These are phyloP conservation scores for Chrysanthemum seticuspe DNA, from an alignment of 129 eudicot genomes.

Conservation along the genomic window DNA sequence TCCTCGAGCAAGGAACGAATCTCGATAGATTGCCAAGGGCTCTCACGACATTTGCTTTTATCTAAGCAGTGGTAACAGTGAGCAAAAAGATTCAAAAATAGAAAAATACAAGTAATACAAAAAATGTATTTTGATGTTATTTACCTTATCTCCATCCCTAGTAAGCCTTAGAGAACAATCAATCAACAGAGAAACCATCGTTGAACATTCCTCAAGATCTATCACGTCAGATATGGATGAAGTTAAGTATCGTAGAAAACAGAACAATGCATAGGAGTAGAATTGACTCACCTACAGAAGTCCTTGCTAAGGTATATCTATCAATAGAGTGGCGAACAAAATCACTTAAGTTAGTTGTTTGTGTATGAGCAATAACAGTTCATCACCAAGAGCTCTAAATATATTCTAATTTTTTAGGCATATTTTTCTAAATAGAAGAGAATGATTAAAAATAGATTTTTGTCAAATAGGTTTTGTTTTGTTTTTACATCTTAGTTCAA, in stretches of 20 bases:
- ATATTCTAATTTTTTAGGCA: too few relatives aligned
- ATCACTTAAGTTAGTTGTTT: constrained; percentile 90
- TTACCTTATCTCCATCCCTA: constrained; percentile 89
- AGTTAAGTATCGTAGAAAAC: not conserved
- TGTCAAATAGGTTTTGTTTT: too few relatives aligned
- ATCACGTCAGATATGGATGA: constrained; percentile 17
- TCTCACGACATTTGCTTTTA: constrained; percentile 97
- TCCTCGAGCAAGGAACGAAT: constrained; percentile 55
- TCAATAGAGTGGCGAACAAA: constrained; percentile 64
- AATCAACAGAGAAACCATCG: constrained; percentile 41
- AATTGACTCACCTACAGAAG: constrained; percentile 41
- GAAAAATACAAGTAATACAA: not conserved
- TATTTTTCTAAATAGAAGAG: too few relatives aligned
- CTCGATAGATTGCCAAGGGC: constrained; percentile 91
- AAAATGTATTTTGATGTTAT: not conserved
- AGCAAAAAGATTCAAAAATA: constrained; percentile 1
- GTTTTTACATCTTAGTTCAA: too few relatives aligned
- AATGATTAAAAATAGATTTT: too few relatives aligned
- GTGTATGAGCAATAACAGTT: too few relatives aligned
- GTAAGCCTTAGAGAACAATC: constrained; percentile 76
- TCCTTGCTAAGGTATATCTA: constrained; percentile 33
- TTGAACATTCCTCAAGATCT: constrained; percentile 49
- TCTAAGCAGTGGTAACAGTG: constrained; percentile 34
- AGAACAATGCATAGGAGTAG: not conserved
- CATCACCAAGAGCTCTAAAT: too few relatives aligned